phyloP scores from a whole-genome alignment of 176 grass and related monocot species.

The Musa beccarii region DNA sequence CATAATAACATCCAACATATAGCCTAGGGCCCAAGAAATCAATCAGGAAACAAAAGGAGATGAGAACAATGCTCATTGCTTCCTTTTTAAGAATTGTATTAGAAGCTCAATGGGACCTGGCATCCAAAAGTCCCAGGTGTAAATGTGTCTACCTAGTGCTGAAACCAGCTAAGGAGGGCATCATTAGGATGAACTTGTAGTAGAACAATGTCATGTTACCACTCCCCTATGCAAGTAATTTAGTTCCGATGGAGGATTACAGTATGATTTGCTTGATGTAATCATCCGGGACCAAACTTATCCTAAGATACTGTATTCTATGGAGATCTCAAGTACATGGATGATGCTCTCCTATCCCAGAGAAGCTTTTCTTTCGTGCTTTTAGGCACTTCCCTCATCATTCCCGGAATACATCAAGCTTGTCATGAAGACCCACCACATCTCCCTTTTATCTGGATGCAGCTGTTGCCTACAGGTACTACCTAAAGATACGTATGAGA shows the following conservation, averaged over 20 bases:
- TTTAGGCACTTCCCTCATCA: slow-evolving; percentile 34
- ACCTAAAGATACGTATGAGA: slow-evolving; percentile 12
- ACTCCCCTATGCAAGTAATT: background rate
- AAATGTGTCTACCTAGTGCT: too few species aligned
- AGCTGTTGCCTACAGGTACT: background rate
- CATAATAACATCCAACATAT: background rate
- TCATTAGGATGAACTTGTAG: background rate
- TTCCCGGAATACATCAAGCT: slow-evolving; percentile 38
- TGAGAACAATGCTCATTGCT: slow-evolving; percentile 4
- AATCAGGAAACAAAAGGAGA: background rate
- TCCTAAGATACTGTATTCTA: background rate
- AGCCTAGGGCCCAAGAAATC: slow-evolving; percentile 16
- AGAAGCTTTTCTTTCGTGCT: background rate
- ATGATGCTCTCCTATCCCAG: background rate
- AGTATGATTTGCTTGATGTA: too few species aligned
- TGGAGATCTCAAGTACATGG: background rate
- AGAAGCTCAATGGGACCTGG: background rate
- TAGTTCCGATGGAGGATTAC: too few species aligned
- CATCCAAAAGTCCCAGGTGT: background rate
- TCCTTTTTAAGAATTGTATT: background rate
- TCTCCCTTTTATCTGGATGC: slow-evolving; percentile 33
- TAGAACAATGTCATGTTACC: slow-evolving; percentile 1
- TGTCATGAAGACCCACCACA: slow-evolving; percentile 25
- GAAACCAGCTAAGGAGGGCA: background rate
- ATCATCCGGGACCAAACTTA: background rate